Percentiles rank a stretch among this genome's conserved stretches.
These are phyloP conservation scores for Geotrichum reessii DNA, from an alignment of 1,139 yeast species.

Conservation along the genomic window DNA sequence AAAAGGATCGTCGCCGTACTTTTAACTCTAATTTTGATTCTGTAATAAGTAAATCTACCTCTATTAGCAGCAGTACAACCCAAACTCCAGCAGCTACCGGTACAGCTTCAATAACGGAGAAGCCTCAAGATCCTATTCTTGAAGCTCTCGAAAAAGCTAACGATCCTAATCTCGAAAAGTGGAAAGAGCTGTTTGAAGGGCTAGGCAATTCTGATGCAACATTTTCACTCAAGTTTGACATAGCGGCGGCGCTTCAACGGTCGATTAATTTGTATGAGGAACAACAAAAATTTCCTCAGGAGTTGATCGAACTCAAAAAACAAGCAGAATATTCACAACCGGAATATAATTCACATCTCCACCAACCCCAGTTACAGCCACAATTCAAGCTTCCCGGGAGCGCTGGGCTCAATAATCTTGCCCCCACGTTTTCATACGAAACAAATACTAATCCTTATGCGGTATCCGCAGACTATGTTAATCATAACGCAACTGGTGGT, in stretches of 20 bases:
- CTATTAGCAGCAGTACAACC: neutral
- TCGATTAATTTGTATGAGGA: conserved; percentile 13
- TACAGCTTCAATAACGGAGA: neutral
- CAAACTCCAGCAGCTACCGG: neutral
- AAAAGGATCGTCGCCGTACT: neutral
- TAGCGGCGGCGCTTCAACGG: conserved; percentile 17
- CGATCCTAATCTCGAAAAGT: conserved; percentile 5
- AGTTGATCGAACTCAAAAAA: neutral
- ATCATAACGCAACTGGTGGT: neutral
- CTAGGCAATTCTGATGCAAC: conserved; percentile 19
- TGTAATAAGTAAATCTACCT: neutral
- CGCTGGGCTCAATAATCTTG: neutral
- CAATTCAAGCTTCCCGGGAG: neutral
- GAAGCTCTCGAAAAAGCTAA: neutral
- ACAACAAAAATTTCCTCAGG: neutral
- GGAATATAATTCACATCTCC: neutral
- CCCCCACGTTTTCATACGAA: neutral
- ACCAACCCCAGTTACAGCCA: neutral
- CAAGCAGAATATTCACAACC: neutral
- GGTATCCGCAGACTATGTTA: neutral
- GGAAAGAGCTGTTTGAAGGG: conserved; percentile 17
- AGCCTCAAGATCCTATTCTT: neutral
- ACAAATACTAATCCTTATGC: neutral
- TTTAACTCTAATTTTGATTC: neutral
- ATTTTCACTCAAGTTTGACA: conserved; percentile 18